Conservation (phyloP, 2,329 filamentous ascomycete species). For the Penicillium vulpinum region DNA sequence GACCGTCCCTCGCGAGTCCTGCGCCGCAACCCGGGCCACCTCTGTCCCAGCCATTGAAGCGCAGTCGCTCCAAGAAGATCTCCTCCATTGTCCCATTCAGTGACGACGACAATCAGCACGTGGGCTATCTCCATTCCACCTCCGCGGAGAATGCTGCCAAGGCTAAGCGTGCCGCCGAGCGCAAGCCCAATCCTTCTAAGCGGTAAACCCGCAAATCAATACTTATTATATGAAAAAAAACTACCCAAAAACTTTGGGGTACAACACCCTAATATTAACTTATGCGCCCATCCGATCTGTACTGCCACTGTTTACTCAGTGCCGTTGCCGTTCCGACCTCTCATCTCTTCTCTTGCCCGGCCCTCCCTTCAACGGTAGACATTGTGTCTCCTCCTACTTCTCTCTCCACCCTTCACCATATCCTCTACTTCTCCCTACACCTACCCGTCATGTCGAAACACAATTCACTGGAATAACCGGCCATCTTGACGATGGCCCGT, state of each 20-base stretch:
- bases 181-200: conserved; percentile 22
- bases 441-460: conserved; percentile 16
- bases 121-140: conserved; percentile 39
- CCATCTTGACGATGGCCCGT: conserved; percentile 25
- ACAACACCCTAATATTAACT: background rate
- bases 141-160: conserved; percentile 34
- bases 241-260: background rate
- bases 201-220: conserved; percentile 1
- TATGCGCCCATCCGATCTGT: background rate
- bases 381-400: background rate
- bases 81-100: conserved; percentile 27
- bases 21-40: conserved; percentile 27
- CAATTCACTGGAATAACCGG: conserved; percentile 5
- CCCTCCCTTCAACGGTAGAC: conserved; percentile 2
- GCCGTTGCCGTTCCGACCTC: background rate
- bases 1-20: conserved; percentile 33
- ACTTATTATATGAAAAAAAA: background rate
- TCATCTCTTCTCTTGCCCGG: background rate
- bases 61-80: conserved; percentile 34
- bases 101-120: conserved; percentile 37
- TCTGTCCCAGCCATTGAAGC: conserved; percentile 34
- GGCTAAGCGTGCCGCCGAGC: conserved; percentile 28
- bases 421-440: conserved; percentile 9
- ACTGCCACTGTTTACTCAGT: background rate
- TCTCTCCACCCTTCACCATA: background rate